These are phyloP conservation scores for Cryptosporidium viatorum DNA, from an alignment of 169 alveolate genomes.

Conservation along the genomic window DNA sequence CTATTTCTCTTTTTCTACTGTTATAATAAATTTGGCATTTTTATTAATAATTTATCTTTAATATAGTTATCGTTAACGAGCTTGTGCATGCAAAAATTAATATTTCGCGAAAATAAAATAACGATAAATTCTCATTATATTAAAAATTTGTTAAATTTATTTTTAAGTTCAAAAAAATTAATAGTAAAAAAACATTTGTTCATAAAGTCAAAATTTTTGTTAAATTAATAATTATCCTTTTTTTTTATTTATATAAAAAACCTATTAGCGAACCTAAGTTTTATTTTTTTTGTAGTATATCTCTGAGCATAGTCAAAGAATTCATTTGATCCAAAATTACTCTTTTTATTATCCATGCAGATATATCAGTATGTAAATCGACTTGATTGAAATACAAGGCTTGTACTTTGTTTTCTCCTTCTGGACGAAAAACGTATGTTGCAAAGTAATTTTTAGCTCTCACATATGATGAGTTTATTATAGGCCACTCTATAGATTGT, in stretches of 20 bases:
- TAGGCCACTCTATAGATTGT: slow-evolving; percentile 69
- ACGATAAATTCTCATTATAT: too few relatives aligned
- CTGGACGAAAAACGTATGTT: slow-evolving; percentile 69
- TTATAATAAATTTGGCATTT: not conserved
- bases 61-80: slow-evolving; percentile 1
- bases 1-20: not conserved
- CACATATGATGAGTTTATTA: slow-evolving; percentile 54
- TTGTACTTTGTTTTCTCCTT: slow-evolving; percentile 38
- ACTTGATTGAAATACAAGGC: slow-evolving; percentile 59
- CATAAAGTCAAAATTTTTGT: not conserved
- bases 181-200: not conserved
- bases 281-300: slow-evolving; percentile 51
- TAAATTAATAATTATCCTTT: not conserved
- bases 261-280: not conserved
- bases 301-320: slow-evolving; percentile 67
- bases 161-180: not conserved
- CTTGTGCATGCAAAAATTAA: not conserved
- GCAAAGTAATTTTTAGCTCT: slow-evolving; percentile 73
- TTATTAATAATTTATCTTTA: slow-evolving; percentile 3
- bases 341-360: slow-evolving; percentile 70
- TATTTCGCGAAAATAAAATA: slow-evolving; percentile 6
- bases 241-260: not conserved
- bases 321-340: slow-evolving; percentile 76
- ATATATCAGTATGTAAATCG: slow-evolving; percentile 67
- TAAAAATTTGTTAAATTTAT: not conserved